Conservation (phyloP, 169 alveolate species). For the Miamiensis avidus region DNA sequence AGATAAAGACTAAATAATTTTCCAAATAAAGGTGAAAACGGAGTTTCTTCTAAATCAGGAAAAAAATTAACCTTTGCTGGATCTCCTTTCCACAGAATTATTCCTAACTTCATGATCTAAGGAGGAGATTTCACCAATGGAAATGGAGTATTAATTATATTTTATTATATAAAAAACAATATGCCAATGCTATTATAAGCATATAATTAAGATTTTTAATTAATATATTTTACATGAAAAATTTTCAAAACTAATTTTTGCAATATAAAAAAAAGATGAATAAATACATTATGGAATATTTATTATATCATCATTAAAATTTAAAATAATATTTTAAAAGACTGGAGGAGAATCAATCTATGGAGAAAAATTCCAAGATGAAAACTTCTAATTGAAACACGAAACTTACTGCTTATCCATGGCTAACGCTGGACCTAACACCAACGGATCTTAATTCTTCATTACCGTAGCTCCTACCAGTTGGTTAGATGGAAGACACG, state of each 20-base stretch:
- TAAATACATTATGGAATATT: not conserved
- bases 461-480: conserved; percentile 59
- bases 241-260: no score
- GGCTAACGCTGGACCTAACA: conserved; percentile 80
- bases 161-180: no score
- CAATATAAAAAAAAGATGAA: no score
- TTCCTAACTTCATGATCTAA: conserved; percentile 64
- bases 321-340: not conserved
- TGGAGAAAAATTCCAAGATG: conserved; percentile 75
- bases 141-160: conserved; percentile 39
- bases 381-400: conserved; percentile 60
- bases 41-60: conserved; percentile 76
- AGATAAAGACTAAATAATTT: no score
- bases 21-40: conserved; percentile 77
- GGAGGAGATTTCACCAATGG: conserved; percentile 82
- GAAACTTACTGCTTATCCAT: conserved; percentile 79
- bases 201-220: no score
- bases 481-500: conserved; percentile 78
- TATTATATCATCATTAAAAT: no score
- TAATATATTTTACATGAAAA: no score
- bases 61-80: conserved; percentile 89
- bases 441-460: conserved; percentile 79
- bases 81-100: conserved; percentile 70
- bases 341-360: conserved; percentile 78
- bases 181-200: no score